Conservation (phyloP, 192 early-diverging fungal genomes). For the Coemansia biformis region DNA sequence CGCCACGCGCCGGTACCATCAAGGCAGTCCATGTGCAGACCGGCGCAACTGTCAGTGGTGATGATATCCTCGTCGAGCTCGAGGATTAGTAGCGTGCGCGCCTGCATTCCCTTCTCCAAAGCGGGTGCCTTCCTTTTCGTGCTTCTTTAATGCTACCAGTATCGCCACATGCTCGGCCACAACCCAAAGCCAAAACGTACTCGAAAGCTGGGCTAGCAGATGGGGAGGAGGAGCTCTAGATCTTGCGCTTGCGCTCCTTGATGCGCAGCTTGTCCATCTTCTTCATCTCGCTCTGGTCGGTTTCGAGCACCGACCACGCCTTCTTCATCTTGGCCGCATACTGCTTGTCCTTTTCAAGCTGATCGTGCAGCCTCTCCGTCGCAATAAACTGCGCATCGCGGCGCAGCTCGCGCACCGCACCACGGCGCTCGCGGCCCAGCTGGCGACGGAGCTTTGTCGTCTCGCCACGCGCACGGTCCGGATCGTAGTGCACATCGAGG, state of each 20-base stretch:
- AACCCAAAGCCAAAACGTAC: too few species aligned
- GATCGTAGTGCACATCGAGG: conserved; percentile 76
- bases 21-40: conserved; percentile 68
- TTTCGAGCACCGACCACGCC: conserved; percentile 79
- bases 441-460: conserved; percentile 70
- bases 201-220: too few species aligned
- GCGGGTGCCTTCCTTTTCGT: too few species aligned
- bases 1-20: conserved; percentile 70
- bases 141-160: too few species aligned
- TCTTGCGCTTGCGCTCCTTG: conserved; percentile 51
- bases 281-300: conserved; percentile 77
- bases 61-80: conserved; percentile 72
- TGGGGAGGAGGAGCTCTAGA: conserved; percentile 3
- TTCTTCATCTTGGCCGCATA: conserved; percentile 91
- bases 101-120: too few species aligned
- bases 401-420: conserved; percentile 90
- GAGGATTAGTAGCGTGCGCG: conserved; percentile 28
- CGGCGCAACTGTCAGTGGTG: conserved; percentile 72
- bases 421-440: conserved; percentile 90
- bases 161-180: too few species aligned
- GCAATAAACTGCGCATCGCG: conserved; percentile 90
- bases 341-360: conserved; percentile 69
- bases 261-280: conserved; percentile 53
- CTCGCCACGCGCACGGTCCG: conserved; percentile 70
- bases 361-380: conserved; percentile 59